These are phyloP conservation scores for Psidium guajava DNA, from an alignment of 345 rosid genomes.

Conservation along the genomic window DNA sequence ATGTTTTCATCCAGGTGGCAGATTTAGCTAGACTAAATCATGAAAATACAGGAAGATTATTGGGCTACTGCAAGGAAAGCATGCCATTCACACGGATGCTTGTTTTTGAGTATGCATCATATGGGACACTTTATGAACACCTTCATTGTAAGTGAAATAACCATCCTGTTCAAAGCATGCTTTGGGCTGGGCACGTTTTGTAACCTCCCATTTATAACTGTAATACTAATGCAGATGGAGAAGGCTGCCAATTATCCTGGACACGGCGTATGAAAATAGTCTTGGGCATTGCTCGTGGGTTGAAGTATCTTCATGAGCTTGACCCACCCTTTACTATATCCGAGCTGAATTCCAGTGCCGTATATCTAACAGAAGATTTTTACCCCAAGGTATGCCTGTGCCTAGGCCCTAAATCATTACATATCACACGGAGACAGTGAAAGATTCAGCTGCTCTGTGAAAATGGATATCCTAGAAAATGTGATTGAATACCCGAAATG, in stretches of 20 bases:
- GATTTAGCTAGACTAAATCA: slow-evolving; percentile 89
- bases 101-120: slow-evolving; percentile 89
- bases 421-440: background rate
- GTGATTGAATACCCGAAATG: background rate
- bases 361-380: slow-evolving; percentile 94
- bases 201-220: slow-evolving; percentile 1
- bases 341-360: slow-evolving; percentile 78
- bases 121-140: slow-evolving; percentile 89
- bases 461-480: background rate
- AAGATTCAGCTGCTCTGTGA: background rate
- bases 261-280: slow-evolving; percentile 81
- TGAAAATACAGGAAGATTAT: slow-evolving; percentile 65
- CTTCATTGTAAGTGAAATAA: slow-evolving; percentile 70
- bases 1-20: slow-evolving; percentile 58
- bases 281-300: slow-evolving; percentile 76
- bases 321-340: slow-evolving; percentile 90
- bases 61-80: slow-evolving; percentile 84
- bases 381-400: slow-evolving; percentile 62
- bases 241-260: slow-evolving; percentile 84
- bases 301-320: slow-evolving; percentile 88
- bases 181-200: background rate
- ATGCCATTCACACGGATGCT: slow-evolving; percentile 86
- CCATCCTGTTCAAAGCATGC: background rate
- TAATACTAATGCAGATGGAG: slow-evolving; percentile 57
- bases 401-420: background rate